Evolutionary conservation across 352 stramenopile species (phyloP), one percentile per base, ranked within the genome.

Genomic region (Pythium scleroteichum): DNA sequence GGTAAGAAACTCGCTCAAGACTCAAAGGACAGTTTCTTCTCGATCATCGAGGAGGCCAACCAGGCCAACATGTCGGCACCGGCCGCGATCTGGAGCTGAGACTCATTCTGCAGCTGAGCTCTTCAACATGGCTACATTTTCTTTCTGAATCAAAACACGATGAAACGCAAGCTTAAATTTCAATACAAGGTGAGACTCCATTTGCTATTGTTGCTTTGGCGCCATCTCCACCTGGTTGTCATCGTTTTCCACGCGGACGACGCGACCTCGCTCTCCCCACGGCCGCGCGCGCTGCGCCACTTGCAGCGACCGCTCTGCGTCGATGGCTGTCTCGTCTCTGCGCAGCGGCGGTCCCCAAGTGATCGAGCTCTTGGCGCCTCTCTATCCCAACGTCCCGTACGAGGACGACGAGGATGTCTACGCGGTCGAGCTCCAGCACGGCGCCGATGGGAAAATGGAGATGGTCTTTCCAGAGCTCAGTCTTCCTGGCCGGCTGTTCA

Each of bases 21-120:
- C 22, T 59, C 59, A 9, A 60, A 59, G 0, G 80, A 89, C 62
- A 86, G 85, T 57, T 93, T 93, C 57, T 93, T 87, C 71, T 62
- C 69, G 38, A 91, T 90, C 70, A 81, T 91, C 44, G 51, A 86
- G 50, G 71, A 81, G 26, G 71, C 79, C n/a, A 64, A 72, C 53
- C 58, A 86, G 32, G 42, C 61, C 24, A 72, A 73, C 20, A 48
- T 68, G 26, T 69, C 74, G 4, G 39, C 49, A 29, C 62, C 73
- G 13, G 53, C 68, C 46, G 69, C 76, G 10, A 79, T 87, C 38
- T 87, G 79, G 79, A 81, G 74, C 29, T 35, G 29, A 35, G 29
- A 35, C 29, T 35, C 29, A n/a, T n/a, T n/a, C n/a, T n/a, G n/a
- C n/a, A n/a, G 29, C 29, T 5, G 29, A 35, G 29, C 29, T 35